phyloP scores from a whole-genome alignment of 495 filamentous ascomycete species.

The Xylaria grammica region DNA sequence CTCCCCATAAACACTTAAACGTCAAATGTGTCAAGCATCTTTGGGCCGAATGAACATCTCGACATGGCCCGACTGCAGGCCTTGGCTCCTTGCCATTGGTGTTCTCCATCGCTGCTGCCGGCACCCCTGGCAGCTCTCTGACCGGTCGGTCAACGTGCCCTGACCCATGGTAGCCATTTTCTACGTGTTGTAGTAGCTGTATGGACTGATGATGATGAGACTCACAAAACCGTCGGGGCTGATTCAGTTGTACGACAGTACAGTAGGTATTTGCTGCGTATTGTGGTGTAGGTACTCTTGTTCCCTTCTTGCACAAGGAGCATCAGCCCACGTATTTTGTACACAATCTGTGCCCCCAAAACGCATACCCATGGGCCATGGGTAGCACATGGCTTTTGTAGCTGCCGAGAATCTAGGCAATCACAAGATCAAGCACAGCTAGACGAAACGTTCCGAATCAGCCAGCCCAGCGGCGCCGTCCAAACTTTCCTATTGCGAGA shows the following conservation, averaged over 20 bases:
- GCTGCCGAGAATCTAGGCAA: neutral
- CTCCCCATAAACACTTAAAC: conserved; percentile 6
- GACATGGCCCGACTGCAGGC: conserved; percentile 22
- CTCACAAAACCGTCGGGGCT: conserved; percentile 6
- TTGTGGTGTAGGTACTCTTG: neutral
- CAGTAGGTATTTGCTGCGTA: too few species aligned
- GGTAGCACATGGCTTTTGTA: conserved; percentile 19
- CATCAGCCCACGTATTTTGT: neutral
- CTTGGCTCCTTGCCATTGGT: conserved; percentile 19
- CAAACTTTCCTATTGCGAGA: neutral
- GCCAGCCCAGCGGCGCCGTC: neutral
- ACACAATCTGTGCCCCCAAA: neutral
- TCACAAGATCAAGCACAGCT: conserved; percentile 10
- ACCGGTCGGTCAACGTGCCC: conserved; percentile 24
- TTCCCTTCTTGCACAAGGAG: neutral
- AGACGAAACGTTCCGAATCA: conserved; percentile 5
- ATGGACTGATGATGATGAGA: conserved; percentile 13
- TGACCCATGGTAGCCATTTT: neutral
- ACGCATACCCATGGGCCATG: conserved; percentile 12
- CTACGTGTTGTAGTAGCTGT: neutral
- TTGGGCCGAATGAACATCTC: conserved; percentile 12
- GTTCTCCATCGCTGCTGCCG: neutral
- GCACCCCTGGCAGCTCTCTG: conserved; percentile 12
- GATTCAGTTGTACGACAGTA: neutral
- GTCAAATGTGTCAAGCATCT: conserved; percentile 22